Evolutionary conservation across 495 filamentous ascomycete species (phyloP).

Genomic region (Neurospora cerealis): DNA sequence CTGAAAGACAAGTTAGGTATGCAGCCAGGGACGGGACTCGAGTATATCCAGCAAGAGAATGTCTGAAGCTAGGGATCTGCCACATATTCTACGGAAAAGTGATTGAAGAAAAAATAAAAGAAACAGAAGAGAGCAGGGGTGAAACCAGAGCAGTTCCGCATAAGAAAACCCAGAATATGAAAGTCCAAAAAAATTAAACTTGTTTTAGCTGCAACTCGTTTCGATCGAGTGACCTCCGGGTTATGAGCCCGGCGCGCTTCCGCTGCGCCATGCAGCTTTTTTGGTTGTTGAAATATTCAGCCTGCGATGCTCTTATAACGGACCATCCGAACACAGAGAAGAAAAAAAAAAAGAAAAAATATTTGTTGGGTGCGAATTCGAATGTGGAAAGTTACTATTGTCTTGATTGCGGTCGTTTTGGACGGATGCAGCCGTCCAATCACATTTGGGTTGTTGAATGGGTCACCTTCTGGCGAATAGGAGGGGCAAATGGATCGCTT

Average conservation of each 20-base stretch:
- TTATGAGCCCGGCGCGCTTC: slow-evolving; percentile 11
- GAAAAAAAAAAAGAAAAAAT: neutral
- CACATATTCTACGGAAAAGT: no score
- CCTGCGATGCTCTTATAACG: neutral
- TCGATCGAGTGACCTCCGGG: slow-evolving; percentile 9
- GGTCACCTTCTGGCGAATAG: no score
- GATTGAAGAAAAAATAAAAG: neutral
- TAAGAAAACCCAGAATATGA: neutral
- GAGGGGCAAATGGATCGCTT: neutral
- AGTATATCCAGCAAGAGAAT: no score
- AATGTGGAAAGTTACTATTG: neutral
- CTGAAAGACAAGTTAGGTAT: no score
- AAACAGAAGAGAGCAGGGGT: no score
- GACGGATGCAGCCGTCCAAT: neutral
- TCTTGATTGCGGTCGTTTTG: neutral
- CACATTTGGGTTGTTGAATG: neutral
- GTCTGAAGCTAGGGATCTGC: no score
- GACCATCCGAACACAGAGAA: no score
- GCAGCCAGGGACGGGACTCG: no score
- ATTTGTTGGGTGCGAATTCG: neutral
- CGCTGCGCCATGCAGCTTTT: slow-evolving; percentile 9
- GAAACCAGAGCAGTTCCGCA: no score
- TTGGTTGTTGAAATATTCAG: neutral
- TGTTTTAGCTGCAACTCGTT: slow-evolving; percentile 4
- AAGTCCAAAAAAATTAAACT: neutral